phyloP scores from a whole-genome alignment of 1,284 basidiomycete genomes.

The Cutaneotrichosporon mucoides region DNA sequence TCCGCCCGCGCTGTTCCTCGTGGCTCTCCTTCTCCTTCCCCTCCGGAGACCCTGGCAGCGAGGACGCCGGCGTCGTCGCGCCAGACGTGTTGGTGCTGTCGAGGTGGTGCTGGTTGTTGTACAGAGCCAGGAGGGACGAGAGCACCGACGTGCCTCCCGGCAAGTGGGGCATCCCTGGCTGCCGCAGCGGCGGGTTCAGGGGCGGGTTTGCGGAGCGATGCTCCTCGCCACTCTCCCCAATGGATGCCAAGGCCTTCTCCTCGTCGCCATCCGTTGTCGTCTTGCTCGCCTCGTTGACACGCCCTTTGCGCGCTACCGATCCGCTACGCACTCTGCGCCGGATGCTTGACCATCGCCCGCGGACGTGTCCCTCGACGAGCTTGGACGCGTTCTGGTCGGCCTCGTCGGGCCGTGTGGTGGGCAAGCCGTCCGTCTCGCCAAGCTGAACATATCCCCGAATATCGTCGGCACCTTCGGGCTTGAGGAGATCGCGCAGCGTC shows the following conservation, averaged over 20 bases:
- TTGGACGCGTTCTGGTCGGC: conserved; percentile 31
- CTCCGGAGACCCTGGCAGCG: neutral
- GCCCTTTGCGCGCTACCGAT: neutral
- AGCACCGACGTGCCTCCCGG: conserved; percentile 39
- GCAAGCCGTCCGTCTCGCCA: conserved; percentile 51
- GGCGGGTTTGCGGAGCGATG: conserved; percentile 5
- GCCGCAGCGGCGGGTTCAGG: conserved; percentile 2
- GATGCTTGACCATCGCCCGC: conserved; percentile 33
- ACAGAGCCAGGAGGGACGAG: conserved; percentile 43
- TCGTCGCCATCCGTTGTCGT: neutral
- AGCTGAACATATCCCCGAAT: conserved; percentile 45
- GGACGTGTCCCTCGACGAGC: conserved; percentile 47
- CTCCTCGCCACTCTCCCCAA: neutral
- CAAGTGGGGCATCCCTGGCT: conserved; percentile 16
- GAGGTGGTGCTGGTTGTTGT: conserved; percentile 32
- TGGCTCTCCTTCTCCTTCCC: neutral
- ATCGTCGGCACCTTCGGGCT: conserved; percentile 27
- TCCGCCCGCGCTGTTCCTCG: neutral
- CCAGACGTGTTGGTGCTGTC: neutral
- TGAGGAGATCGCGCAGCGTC: conserved; percentile 13
- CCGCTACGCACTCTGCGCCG: conserved; percentile 33
- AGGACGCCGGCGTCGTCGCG: neutral
- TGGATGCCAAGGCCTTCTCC: neutral
- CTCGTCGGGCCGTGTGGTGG: conserved; percentile 24
- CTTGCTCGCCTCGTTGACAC: neutral